Evolutionary conservation across 2,329 filamentous ascomycete genomes (phyloP).

Genomic region (Huntiella abstrusa): DNA sequence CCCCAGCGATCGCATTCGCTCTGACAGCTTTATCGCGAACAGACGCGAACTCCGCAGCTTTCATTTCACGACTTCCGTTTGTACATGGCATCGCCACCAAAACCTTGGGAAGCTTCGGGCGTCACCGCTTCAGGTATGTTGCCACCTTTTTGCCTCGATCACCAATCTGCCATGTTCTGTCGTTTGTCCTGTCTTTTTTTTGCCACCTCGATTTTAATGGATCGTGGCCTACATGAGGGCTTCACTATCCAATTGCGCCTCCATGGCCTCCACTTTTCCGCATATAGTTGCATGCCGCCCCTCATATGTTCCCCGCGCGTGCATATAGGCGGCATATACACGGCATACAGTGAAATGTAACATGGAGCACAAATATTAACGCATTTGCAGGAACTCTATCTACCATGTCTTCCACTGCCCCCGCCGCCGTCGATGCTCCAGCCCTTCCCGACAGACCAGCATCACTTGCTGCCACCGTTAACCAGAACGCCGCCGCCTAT

Average conservation of each 20-base stretch:
- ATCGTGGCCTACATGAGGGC: too few species aligned
- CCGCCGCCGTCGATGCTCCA: constrained; percentile 29
- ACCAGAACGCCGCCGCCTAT: constrained; percentile 74
- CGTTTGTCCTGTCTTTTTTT: constrained; percentile 7
- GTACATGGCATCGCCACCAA: constrained; percentile 64
- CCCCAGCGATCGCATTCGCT: too few species aligned
- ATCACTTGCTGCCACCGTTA: constrained; percentile 59
- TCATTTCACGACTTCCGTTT: background rate
- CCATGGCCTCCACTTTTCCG: constrained; percentile 22
- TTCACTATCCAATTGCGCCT: constrained; percentile 17
- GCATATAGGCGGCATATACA: constrained; percentile 12
- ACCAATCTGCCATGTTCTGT: background rate
- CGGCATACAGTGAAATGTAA: background rate
- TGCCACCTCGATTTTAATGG: constrained; percentile 12
- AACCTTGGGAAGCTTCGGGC: constrained; percentile 84
- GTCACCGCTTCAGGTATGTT: constrained; percentile 18
- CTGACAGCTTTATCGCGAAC: too few species aligned
- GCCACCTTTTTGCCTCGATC: background rate
- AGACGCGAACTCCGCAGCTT: background rate
- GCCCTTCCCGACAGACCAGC: constrained; percentile 65
- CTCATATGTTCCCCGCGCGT: constrained; percentile 18
- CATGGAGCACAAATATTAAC: constrained; percentile 11
- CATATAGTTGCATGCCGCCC: constrained; percentile 17
- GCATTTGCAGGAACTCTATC: constrained; percentile 12
- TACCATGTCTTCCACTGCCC: constrained; percentile 22